Evolutionary conservation across 176 grass and related monocot genomes (phyloP), one percentile per base, ranked within the genome.

Genomic region (Alopecurus myosuroides): DNA sequence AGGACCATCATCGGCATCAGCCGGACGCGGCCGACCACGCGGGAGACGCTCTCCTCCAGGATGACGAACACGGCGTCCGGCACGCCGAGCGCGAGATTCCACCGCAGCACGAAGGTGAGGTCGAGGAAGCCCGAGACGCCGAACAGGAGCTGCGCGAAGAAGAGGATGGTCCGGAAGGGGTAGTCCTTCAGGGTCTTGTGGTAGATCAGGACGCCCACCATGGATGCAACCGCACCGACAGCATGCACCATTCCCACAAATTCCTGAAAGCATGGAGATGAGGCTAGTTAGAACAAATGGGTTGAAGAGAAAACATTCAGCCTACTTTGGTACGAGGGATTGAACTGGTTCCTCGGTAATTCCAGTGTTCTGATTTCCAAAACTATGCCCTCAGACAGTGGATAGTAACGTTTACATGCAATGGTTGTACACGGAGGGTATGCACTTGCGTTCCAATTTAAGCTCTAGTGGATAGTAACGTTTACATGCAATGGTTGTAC

Each of bases 1-100:
- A 93, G 81, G 60, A 95, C 91, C 69, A 95, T 93, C 95, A 98
- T 98, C 19, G 95, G 93, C 84, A 95, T 92, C 77, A 94, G 90
- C 60, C 95, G 64, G 79, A 95, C 82, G 44, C 86, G 84, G 28
- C 70, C 55, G 72, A 93, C 83, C 31, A 98, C 86, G 7, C 89
- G 82, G 35, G 89, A 82, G 66, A 85, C 80, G 66, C 89, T 90
- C 70, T 95, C 93, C 88, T 98, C 93, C 15, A 98, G 70, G 52
- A 85, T 90, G 26, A 98, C 87, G 51, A 93, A 98, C 33, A 77
- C 33, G 3, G 82, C 80, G 85, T 98, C 93, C 5, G 93, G 93
- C 34, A 98, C 73, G 55, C 85, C 75, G 8, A 98, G 67, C 26
- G 72, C 83, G n/a, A 95, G 79, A 76, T 98, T 98, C 95, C 95